A percentile compares a stretch with the other conserved stretches of the same genome.
Conservation (phyloP, 441 rosid species). For the Biscutella laevigata region DNA sequence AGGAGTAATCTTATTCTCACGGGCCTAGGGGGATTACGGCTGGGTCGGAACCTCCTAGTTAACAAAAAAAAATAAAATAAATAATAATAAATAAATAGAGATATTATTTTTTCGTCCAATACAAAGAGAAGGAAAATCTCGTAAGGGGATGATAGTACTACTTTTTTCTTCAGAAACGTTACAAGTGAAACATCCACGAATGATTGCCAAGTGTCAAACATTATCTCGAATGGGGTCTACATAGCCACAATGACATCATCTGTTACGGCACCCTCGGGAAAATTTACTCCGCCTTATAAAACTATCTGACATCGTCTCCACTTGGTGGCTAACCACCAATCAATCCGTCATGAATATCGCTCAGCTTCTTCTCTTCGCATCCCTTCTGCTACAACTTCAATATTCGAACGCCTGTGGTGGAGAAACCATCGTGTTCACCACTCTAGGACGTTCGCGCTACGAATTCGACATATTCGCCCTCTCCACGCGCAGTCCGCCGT, state of each 20-base stretch:
- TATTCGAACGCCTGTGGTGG: constrained; percentile 14
- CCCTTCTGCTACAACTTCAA: constrained; percentile 10
- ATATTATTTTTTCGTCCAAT: too few species aligned
- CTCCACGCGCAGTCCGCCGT: constrained; percentile 30
- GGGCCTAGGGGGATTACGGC: too few species aligned
- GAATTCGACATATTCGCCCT: constrained; percentile 65
- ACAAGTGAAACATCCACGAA: neutral
- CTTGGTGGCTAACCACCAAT: neutral
- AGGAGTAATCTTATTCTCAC: too few species aligned
- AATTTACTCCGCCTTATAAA: neutral
- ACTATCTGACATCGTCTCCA: neutral
- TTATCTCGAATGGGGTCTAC: neutral
- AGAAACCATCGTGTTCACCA: constrained; percentile 51
- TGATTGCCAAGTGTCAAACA: constrained; percentile 15
- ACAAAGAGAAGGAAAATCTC: neutral
- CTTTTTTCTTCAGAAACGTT: neutral
- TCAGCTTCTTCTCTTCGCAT: constrained; percentile 1
- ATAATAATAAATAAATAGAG: too few species aligned
- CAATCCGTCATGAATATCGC: constrained; percentile 12
- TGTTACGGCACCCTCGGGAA: constrained; percentile 17
- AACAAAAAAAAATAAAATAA: too few species aligned
- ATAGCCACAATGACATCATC: constrained; percentile 13
- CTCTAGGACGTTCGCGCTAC: constrained; percentile 54
- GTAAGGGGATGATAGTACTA: neutral
- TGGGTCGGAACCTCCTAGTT: too few species aligned